Conservation (phyloP, 305 asterid species). For the Nicotiana rustica region DNA sequence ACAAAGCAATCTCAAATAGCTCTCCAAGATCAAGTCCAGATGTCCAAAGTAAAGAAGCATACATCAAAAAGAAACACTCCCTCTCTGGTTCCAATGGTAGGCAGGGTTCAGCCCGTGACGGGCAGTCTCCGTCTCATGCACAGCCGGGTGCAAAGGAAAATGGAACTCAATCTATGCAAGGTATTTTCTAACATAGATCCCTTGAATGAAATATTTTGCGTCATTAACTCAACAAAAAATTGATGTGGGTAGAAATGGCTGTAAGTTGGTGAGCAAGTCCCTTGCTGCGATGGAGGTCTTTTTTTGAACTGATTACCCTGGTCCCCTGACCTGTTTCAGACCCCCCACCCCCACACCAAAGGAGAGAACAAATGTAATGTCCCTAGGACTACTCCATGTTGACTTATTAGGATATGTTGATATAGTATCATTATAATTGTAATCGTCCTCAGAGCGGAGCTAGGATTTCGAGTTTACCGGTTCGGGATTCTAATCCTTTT, state of each 20-base stretch:
- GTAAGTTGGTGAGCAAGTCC: neutral
- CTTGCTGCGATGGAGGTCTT: too few species aligned
- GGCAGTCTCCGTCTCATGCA: constrained; percentile 77
- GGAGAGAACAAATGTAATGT: too few species aligned
- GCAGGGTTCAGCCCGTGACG: constrained; percentile 88
- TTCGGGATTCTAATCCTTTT: too few species aligned
- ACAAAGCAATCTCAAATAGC: constrained; percentile 74
- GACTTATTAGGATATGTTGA: too few species aligned
- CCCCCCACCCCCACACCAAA: too few species aligned
- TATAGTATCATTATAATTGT: too few species aligned
- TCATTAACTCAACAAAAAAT: neutral
- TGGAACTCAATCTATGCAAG: constrained; percentile 81
- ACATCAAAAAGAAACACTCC: constrained; percentile 80
- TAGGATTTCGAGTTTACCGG: too few species aligned
- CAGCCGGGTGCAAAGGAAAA: constrained; percentile 74
- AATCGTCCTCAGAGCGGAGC: too few species aligned
- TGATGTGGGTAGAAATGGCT: neutral
- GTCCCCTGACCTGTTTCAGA: too few species aligned
- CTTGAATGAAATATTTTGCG: neutral
- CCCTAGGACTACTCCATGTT: too few species aligned
- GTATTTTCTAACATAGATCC: constrained; percentile 48
- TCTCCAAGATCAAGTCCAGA: constrained; percentile 99
- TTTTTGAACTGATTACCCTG: neutral
- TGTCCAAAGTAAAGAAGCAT: constrained; percentile 71
- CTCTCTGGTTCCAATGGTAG: constrained; percentile 77